Evolutionary conservation across 257 asterid species (phyloP).

Genomic region (Misopates orontium): DNA sequence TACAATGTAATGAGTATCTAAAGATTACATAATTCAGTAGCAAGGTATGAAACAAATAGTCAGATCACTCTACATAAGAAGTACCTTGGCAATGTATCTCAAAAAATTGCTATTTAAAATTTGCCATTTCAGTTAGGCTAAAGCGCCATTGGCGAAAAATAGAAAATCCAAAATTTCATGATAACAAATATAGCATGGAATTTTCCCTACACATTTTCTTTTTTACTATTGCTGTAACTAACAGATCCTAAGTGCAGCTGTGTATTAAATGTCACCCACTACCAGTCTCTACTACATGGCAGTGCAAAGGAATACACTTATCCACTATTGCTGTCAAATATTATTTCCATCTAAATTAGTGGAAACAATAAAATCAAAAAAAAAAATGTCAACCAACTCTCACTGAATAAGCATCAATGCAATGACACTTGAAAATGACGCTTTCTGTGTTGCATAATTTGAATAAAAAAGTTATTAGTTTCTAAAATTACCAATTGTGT

Average conservation of each 20-base stretch:
- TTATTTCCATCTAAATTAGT: neutral
- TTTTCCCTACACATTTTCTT: neutral
- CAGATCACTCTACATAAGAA: slow-evolving; percentile 6
- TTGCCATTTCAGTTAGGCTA: neutral
- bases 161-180: neutral
- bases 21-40: slow-evolving; percentile 9
- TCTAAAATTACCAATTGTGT: neutral
- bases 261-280: slow-evolving; percentile 2
- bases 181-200: neutral
- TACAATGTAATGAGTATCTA: slow-evolving; percentile 1
- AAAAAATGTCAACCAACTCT: neutral
- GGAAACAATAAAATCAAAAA: neutral
- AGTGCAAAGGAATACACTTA: neutral
- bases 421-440: slow-evolving; percentile 2
- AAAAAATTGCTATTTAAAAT: slow-evolving; percentile 8
- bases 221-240: neutral
- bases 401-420: neutral
- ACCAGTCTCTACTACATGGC: slow-evolving; percentile 1
- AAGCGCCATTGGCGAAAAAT: neutral
- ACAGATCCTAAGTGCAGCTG: slow-evolving; percentile 8
- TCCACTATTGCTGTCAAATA: neutral
- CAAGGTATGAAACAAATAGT: slow-evolving; percentile 7
- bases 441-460: neutral
- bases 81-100: slow-evolving; percentile 12
- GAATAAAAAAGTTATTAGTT: slow-evolving; percentile 1